Evolutionary conservation across 495 filamentous ascomycete genomes (phyloP), one percentile per base, ranked within the genome.

Genomic region (Daldinia grandis): DNA sequence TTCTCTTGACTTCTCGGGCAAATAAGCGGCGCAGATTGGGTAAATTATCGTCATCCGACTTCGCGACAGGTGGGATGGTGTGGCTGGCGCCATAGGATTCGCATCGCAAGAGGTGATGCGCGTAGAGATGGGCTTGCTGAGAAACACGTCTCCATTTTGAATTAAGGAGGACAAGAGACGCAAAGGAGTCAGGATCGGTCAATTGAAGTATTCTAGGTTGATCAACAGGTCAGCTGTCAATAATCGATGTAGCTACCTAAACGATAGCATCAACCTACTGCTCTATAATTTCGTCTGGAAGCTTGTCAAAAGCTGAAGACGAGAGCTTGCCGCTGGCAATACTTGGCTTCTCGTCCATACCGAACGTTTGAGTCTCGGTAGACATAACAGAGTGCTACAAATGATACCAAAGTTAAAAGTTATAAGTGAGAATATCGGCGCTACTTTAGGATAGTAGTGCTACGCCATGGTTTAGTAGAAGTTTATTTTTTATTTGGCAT

Each of bases 91-190:
- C 78, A 62, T 88, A 92, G 15, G 90, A 91, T 1, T 89, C 86
- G 72, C 91, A 95, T 74, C 81, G 84, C 7, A 89, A 84, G 51
- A 96, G 85, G 68, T 96, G 93, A 72, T 92, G 81, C 38, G 89
- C 88, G 80, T 95, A 96, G 64, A 96, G 85, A 59, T 87, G 80
- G 3, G 88, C 78, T 51, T 89, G 89, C 74, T 93, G 87, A 10
- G 93, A 94, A 64, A 90, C 86, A 25, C 80, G 83, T 64, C 90
- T 86, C 93, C 93, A 96, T 84, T 88, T 86, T 56, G 85, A 82
- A 79, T 93, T 94, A 66, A 96, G 79, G n/a, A 94, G 78, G n/a
- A 91, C 84, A 59, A 96, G 82, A 30, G 93, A 95, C 25, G 93
- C 91, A 78, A 96, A 96, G 42, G 88, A 87, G 78, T 93, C 90